phyloP scores from a whole-genome alignment of 192 early-diverging fungal genomes.

The Dispira simplex region DNA sequence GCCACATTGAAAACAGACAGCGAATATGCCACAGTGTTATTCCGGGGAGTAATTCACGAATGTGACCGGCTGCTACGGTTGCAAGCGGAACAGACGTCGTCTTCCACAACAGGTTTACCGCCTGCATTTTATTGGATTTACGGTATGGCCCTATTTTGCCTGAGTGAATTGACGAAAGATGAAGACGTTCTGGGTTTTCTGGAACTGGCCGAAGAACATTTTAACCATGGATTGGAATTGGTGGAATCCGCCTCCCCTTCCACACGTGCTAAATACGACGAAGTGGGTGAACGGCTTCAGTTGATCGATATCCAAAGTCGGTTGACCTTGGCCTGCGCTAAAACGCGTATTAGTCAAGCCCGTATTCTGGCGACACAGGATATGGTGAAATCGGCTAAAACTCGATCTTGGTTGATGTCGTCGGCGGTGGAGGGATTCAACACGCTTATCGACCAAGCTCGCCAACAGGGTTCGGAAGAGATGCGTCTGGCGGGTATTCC shows the following conservation, averaged over 20 bases:
- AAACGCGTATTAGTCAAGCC: conserved; percentile 8
- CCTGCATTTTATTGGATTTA: conserved; percentile 37
- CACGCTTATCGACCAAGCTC: neutral
- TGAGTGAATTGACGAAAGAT: conserved; percentile 20
- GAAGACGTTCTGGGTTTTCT: conserved; percentile 16
- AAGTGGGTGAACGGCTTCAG: neutral
- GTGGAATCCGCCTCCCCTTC: conserved; percentile 6
- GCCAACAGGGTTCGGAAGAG: too few relatives aligned
- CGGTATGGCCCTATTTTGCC: conserved; percentile 30
- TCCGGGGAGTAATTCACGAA: conserved; percentile 41
- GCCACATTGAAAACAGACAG: conserved; percentile 18
- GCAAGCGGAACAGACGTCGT: conserved; percentile 12
- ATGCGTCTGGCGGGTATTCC: neutral
- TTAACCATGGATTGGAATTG: conserved; percentile 19
- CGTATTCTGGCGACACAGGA: neutral
- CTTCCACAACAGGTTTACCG: conserved; percentile 12
- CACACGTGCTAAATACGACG: neutral
- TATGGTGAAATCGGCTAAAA: too few relatives aligned
- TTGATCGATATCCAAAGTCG: neutral
- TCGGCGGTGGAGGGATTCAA: neutral
- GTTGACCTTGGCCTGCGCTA: neutral
- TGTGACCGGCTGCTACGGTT: conserved; percentile 36
- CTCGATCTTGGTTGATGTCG: neutral
- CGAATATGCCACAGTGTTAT: conserved; percentile 24
- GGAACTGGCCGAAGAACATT: conserved; percentile 18